phyloP scores from a whole-genome alignment of 805 yeast species.

The Yarrowia osloensis region DNA sequence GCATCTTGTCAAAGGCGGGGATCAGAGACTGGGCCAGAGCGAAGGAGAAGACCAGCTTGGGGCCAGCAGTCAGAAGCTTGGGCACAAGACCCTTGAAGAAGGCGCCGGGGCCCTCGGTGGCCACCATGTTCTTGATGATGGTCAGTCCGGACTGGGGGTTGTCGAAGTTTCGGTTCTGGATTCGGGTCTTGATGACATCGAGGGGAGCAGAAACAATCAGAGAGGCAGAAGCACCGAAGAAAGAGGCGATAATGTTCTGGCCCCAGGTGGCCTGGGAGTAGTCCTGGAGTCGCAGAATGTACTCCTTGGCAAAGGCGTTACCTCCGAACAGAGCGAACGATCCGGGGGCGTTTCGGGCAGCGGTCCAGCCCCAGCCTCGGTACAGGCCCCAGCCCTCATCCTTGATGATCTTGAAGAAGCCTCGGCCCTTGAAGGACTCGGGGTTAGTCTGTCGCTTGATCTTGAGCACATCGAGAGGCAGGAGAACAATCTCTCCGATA shows the following conservation, averaged over 20 bases:
- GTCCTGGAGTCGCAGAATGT: conserved; percentile 80
- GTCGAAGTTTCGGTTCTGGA: conserved; percentile 94
- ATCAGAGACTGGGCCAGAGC: conserved; percentile 96
- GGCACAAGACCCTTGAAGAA: conserved; percentile 98
- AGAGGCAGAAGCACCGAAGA: conserved; percentile 95
- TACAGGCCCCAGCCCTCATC: conserved; percentile 95
- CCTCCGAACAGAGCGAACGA: conserved; percentile 98
- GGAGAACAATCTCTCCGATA: conserved; percentile 92
- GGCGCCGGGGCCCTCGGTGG: conserved; percentile 84
- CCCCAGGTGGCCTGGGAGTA: conserved; percentile 91
- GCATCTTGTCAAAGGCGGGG: conserved; percentile 85
- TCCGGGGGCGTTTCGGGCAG: conserved; percentile 99
- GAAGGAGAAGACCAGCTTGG: conserved; percentile 95
- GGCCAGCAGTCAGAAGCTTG: conserved; percentile 95
- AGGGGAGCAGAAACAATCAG: conserved; percentile 95
- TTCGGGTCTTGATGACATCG: conserved; percentile 97
- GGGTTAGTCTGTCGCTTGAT: conserved; percentile 99
- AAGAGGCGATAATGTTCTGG: conserved; percentile 92
- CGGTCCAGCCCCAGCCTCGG: conserved; percentile 99
- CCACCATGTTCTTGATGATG: conserved; percentile 88
- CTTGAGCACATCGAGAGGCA: conserved; percentile 94
- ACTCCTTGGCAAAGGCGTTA: conserved; percentile 97
- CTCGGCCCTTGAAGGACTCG: conserved; percentile 99
- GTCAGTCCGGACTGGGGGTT: conserved; percentile 93
- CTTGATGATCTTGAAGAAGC: conserved; percentile 76